Conservation (phyloP, 2,329 filamentous ascomycete genomes). For the Fusarium graminum region DNA sequence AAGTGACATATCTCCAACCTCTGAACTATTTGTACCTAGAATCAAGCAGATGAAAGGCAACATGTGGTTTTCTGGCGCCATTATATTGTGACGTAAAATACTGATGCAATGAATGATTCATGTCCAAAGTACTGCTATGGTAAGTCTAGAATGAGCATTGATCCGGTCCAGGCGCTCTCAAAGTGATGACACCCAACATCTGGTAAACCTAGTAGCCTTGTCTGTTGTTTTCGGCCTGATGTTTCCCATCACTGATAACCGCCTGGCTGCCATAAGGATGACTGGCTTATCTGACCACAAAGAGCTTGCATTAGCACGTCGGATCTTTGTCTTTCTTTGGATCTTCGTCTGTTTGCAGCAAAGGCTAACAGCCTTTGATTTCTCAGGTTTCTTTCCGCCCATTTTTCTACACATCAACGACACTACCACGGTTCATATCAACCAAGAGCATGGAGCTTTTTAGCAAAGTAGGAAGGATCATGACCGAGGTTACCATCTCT, state of each 20-base stretch:
- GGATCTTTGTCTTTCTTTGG: not conserved
- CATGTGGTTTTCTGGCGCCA: not conserved
- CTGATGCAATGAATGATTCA: not conserved
- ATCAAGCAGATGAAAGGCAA: conserved; percentile 12
- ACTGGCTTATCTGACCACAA: conserved; percentile 46
- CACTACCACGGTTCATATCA: too few relatives aligned
- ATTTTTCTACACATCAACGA: too few relatives aligned
- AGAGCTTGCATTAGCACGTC: conserved; percentile 7
- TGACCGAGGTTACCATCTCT: too few relatives aligned
- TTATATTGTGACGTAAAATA: conserved; percentile 9
- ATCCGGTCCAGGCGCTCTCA: conserved; percentile 9
- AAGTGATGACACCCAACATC: conserved; percentile 57
- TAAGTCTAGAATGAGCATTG: conserved; percentile 33
- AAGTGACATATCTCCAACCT: conserved; percentile 64
- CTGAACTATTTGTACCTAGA: conserved; percentile 10
- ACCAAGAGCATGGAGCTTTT: too few relatives aligned
- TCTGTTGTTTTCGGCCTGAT: conserved; percentile 47
- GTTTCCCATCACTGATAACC: conserved; percentile 41
- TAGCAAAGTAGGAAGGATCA: too few relatives aligned
- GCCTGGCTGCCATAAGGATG: conserved; percentile 46
- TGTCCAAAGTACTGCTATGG: not conserved
- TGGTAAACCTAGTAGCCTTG: conserved; percentile 58
- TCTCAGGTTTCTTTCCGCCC: not conserved
- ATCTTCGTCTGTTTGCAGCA: not conserved
- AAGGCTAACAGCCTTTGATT: conserved; percentile 35